Percentiles rank a stretch among this genome's conserved stretches.
These are phyloP conservation scores for Deuterostichococcus epilithicus DNA, from an alignment of 139 green algal species.

Conservation along the genomic window DNA sequence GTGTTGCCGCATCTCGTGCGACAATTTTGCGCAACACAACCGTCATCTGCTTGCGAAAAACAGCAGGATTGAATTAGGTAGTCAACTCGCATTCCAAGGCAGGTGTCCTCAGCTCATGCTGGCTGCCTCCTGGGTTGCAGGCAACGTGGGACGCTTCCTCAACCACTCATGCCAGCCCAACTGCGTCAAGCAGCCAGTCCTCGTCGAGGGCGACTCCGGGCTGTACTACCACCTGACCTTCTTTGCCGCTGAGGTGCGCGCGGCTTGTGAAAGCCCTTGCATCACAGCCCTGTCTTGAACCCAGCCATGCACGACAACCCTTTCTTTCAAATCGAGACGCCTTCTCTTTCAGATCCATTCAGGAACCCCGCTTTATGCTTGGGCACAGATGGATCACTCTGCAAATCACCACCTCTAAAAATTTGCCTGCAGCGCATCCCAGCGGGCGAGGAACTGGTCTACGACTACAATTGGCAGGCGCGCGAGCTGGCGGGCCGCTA, in stretches of 20 bases:
- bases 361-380: background rate
- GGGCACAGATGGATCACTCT: background rate
- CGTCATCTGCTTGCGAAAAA: slow-evolving; percentile 31
- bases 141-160: slow-evolving; percentile 73
- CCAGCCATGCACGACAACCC: background rate
- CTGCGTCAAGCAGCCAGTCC: slow-evolving; percentile 49
- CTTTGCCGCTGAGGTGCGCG: slow-evolving; percentile 19
- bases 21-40: too few relatives aligned
- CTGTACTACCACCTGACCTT: slow-evolving; percentile 49
- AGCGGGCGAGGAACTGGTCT: slow-evolving; percentile 46
- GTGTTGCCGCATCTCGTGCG: too few relatives aligned
- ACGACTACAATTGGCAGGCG: slow-evolving; percentile 42
- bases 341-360: too few relatives aligned
- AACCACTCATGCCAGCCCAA: slow-evolving; percentile 69
- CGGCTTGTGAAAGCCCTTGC: too few relatives aligned
- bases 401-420: too few relatives aligned
- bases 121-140: slow-evolving; percentile 5
- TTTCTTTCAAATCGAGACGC: too few relatives aligned
- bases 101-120: background rate
- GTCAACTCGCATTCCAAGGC: slow-evolving; percentile 16
- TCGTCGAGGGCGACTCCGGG: slow-evolving; percentile 29
- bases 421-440: slow-evolving; percentile 31
- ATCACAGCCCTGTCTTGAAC: too few relatives aligned
- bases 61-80: slow-evolving; percentile 2
- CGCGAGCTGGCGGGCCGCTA: background rate